Base-by-base conservation (phyloP, 257 asterid species). In the Jacaranda mimosifolia region DNA sequence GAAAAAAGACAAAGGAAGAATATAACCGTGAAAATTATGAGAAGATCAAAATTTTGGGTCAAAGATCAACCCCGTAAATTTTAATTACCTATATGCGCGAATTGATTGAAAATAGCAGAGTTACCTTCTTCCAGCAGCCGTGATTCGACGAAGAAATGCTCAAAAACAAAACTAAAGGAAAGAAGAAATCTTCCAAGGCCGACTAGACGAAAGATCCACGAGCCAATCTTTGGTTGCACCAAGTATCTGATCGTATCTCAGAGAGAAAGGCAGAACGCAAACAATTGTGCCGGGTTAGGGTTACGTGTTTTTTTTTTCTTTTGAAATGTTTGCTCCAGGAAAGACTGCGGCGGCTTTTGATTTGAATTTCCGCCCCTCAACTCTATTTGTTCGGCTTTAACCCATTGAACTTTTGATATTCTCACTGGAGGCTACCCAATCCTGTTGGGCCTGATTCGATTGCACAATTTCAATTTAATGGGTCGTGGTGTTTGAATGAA, bases 121-220 rank as follows among this genome's bases (percentile, higher is more conserved):
- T 56, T 26, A 76, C 80, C 80, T 58, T 32, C 0, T 55, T 10
- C 12, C 69, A 43, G 19, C 70, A 45, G 52, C 46, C 7, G 9
- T 12, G 48, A 76, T 56, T 45, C 21, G 26, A 38, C 5, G 8
- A 13, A 5, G 64, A 45, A 45, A 17, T 4, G 42, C 2, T 32
- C 12, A 36, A 3, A 17, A 66, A 66, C 10, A 40, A 64, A 40
- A 39, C 1, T 3, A 11, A 36, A 51, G 17, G 12, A 42, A 17
- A 7, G 72, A 42, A 40, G 32, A 65, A 64, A 64, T 38, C 26
- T 63, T 14, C 3, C 10, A 7, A 39, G 46, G 32, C 32, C 32
- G 2, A 26, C 2, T 26, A 26, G 32, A 26, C 32, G 32, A 26
- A 26, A 26, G 32, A 26, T 12, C 48, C 26, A 5, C 1, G 70